Conservation (phyloP, 2,329 filamentous ascomycete species). For the Amylocarpus encephaloides region DNA sequence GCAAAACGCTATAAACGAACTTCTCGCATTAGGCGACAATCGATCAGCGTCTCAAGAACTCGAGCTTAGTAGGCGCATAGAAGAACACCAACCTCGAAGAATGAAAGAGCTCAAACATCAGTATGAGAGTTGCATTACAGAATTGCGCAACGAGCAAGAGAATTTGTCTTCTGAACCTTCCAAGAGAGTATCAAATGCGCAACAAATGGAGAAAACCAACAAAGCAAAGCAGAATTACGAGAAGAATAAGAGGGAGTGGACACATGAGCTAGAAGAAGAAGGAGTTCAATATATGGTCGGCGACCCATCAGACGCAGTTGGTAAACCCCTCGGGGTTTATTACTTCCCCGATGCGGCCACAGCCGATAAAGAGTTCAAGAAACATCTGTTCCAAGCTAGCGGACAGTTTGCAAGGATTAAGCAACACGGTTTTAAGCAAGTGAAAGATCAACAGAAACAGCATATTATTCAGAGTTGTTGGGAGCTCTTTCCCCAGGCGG, state of each 20-base stretch:
- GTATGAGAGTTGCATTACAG: not conserved
- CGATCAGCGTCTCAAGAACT: not conserved
- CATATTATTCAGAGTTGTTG: too few species aligned
- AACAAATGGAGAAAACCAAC: not conserved
- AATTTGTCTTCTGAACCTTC: not conserved
- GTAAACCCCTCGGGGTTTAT: not conserved
- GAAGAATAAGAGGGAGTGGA: not conserved
- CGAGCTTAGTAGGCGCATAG: not conserved
- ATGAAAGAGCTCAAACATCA: not conserved
- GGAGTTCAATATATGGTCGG: conserved; percentile 4
- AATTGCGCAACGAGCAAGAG: not conserved
- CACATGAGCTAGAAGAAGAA: not conserved
- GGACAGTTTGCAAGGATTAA: not conserved
- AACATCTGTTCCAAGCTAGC: not conserved
- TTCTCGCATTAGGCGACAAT: not conserved
- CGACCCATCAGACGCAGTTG: not conserved
- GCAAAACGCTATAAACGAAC: conserved; percentile 5
- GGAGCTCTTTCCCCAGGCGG: not conserved
- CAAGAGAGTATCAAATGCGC: not conserved
- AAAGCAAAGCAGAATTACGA: not conserved
- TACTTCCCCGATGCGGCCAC: not conserved
- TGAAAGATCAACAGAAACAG: not conserved
- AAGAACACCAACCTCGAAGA: not conserved
- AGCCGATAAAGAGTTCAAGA: not conserved
- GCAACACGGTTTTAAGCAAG: not conserved